Conservation (phyloP, 2,329 filamentous ascomycete genomes). For the Eutypella sp. region DNA sequence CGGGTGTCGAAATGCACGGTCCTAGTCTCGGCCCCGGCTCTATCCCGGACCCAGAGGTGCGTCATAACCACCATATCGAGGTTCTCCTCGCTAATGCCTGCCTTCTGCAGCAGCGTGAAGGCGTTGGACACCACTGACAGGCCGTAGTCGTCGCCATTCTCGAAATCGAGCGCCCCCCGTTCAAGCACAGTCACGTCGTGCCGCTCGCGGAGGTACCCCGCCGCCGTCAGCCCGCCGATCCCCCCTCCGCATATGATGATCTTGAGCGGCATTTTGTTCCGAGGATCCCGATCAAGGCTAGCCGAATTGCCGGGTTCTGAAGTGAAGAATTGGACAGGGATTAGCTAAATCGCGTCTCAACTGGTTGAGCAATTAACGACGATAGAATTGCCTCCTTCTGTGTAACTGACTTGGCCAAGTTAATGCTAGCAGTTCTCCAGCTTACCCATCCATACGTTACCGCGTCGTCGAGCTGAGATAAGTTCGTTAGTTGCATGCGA, state of each 20-base stretch:
- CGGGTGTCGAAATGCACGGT: constrained; percentile 16
- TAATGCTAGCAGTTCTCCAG: too few species aligned
- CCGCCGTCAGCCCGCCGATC: constrained; percentile 19
- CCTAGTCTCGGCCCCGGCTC: constrained; percentile 11
- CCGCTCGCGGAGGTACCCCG: constrained; percentile 17
- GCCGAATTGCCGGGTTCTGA: neutral
- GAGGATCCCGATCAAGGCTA: neutral
- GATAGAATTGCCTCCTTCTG: too few species aligned
- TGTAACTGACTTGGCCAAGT: too few species aligned
- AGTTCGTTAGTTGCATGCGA: too few species aligned
- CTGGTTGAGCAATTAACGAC: too few species aligned
- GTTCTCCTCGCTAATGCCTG: constrained; percentile 13
- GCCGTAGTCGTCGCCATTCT: constrained; percentile 16
- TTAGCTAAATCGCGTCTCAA: too few species aligned
- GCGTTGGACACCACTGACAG: constrained; percentile 16
- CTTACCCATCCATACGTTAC: too few species aligned
- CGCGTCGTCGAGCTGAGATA: too few species aligned
- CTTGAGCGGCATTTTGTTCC: constrained; percentile 14
- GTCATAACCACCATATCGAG: constrained; percentile 17
- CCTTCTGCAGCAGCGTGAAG: constrained; percentile 15
- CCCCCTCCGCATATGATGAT: constrained; percentile 18
- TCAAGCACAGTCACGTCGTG: constrained; percentile 20
- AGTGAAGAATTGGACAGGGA: too few species aligned
- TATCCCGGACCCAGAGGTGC: constrained; percentile 13
- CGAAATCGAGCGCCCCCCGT: constrained; percentile 13